Base-by-base conservation (phyloP, 2,329 filamentous ascomycete species). In the Sarocladiaceae sp. region DNA sequence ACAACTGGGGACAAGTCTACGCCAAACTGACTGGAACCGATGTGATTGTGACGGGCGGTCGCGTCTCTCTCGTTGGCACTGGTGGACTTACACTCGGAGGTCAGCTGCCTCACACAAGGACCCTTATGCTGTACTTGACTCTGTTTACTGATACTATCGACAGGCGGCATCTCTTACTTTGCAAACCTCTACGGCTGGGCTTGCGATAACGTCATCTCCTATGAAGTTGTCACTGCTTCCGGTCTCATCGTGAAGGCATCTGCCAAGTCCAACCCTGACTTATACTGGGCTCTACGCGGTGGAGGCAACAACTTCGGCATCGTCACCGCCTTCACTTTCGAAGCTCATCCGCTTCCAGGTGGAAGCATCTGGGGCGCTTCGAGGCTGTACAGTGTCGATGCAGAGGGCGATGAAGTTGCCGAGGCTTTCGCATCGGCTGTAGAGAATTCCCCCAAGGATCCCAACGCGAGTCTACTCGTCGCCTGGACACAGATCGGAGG, bases 261-360 rank as follows among this genome's bases (percentile, higher is more conserved):
- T 5, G 57, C 55, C 3, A 55, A 58, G 2, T 50, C 68, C 16
- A 64, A 78, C 24, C 46, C 63, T 0, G 75, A 80, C 45, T 62
- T 82, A 2, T 80, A 73, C 58, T 80, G 74, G 72, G 78, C 75
- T 2, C 62, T 80, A 1, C 63, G 66, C 29, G 74, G 75, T 15
- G 74, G 76, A 1, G 73, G 75, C 2, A 74, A 73, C 26, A 79
- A 70, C 37, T 80, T 75, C 49, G 77, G 70, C n/a, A 63, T 81
- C 3, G 72, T 80, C 4, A 63, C 68, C 9, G 70, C 70, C 9
- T 67, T 80, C 55, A 62, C 68, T 18, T 53, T 73, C 12, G 56
- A 56, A 11, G 65, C 66, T 60, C 64, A 35, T 3, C 32, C 43
- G 12, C 33, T 45, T 13, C 49, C 48, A 1, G 45, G 55, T 6